A percentile compares a stretch with the other conserved stretches of the same genome.
Evolutionary conservation across 225 moss, liverwort and hornwort species (phyloP).

Genomic region (Marchantia polymorpha): DNA sequence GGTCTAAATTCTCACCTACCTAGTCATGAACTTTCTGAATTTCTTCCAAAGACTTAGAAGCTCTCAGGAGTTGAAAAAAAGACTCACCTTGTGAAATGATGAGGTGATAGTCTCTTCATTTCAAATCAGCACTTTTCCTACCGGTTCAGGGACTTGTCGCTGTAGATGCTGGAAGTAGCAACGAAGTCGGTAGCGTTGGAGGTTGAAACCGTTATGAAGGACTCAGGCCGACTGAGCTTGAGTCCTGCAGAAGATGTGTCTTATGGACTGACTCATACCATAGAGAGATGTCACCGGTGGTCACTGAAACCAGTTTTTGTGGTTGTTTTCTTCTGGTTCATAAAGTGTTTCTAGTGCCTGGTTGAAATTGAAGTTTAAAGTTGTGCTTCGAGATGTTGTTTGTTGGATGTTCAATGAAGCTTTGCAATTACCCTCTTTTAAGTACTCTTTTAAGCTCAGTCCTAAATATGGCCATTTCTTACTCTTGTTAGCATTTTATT

Average conservation of each 20-base stretch:
- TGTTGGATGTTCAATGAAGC: too few species aligned
- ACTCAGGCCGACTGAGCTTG: not conserved
- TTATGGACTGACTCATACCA: not conserved
- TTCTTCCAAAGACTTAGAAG: not conserved
- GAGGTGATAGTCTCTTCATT: not conserved
- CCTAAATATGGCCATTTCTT: not conserved
- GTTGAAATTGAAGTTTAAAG: too few species aligned
- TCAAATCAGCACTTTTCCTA: not conserved
- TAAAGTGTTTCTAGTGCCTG: too few species aligned
- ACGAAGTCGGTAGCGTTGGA: not conserved
- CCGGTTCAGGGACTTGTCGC: not conserved
- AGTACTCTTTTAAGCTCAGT: not conserved
- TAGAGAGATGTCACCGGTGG: too few species aligned
- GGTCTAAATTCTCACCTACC: not conserved
- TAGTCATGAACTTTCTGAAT: not conserved
- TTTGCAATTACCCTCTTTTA: not conserved
- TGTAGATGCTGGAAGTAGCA: not conserved
- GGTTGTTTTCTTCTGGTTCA: too few species aligned
- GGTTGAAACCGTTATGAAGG: not conserved
- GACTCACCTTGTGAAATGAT: not conserved
- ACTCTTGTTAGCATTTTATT: not conserved
- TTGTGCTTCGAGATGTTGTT: too few species aligned
- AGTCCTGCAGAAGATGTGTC: not conserved
- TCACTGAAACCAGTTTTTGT: too few species aligned
- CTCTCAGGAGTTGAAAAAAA: not conserved